These are phyloP conservation scores for Venturia aucupariae DNA, from an alignment of 2,329 filamentous ascomycete genomes.

Conservation along the genomic window DNA sequence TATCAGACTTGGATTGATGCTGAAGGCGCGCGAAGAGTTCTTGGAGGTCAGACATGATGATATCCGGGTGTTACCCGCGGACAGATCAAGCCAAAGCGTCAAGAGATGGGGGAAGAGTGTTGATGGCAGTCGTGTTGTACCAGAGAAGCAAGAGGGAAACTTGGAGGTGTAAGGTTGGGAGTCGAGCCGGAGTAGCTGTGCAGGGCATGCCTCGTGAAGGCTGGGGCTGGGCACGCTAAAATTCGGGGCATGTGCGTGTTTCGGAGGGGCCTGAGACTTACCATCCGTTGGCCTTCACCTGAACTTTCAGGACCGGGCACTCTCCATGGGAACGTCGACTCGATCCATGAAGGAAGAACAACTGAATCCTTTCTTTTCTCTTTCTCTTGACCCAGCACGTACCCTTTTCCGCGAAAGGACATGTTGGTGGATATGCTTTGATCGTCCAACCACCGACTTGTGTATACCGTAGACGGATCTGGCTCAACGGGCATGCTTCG, in stretches of 20 bases:
- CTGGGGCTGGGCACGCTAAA: not conserved
- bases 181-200: not conserved
- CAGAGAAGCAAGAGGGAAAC: not conserved
- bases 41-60: slow-evolving; percentile 5
- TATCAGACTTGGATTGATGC: not conserved
- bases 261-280: not conserved
- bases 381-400: no score
- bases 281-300: not conserved
- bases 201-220: not conserved
- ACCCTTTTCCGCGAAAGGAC: no score
- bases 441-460: no score
- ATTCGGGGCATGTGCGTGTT: not conserved
- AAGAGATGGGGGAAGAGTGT: not conserved
- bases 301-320: not conserved
- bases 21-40: slow-evolving; percentile 14
- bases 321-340: not conserved
- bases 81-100: not conserved
- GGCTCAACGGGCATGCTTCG: no score
- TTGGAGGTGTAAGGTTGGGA: not conserved
- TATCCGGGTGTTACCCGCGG: slow-evolving; percentile 4
- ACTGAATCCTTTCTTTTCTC: no score
- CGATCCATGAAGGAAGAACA: not conserved
- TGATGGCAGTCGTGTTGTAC: slow-evolving; percentile 1
- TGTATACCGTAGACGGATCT: no score
- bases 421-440: no score